phyloP scores from a whole-genome alignment of 2,329 filamentous ascomycete genomes.

The Sphaerulina musiva region DNA sequence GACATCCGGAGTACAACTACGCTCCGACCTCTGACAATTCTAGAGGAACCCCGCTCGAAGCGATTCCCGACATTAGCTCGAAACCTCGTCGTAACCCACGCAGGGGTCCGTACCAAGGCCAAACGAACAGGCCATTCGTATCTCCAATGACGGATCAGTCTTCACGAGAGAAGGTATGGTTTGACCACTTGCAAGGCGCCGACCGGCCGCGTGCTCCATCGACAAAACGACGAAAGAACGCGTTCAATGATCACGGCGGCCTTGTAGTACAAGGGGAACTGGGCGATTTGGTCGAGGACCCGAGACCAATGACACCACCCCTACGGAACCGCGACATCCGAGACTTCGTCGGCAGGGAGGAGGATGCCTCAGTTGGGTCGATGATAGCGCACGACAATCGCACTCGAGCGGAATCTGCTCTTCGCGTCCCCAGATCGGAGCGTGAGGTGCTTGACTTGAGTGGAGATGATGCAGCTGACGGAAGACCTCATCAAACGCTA shows the following conservation, averaged over 20 bases:
- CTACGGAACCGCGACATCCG: constrained; percentile 30
- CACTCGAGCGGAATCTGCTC: not conserved
- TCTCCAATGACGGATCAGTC: constrained; percentile 22
- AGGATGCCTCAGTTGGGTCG: constrained; percentile 2
- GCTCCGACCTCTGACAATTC: constrained; percentile 1
- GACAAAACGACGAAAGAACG: constrained; percentile 1
- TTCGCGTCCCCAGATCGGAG: not conserved
- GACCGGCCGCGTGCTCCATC: constrained; percentile 5
- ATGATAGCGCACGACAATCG: constrained; percentile 20
- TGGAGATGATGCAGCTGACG: not conserved
- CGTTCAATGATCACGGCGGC: not conserved
- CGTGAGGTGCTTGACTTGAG: not conserved
- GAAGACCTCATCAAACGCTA: constrained; percentile 2
- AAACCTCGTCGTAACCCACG: constrained; percentile 18
- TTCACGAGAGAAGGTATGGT: constrained; percentile 26
- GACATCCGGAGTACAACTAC: constrained; percentile 12
- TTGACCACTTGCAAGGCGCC: constrained; percentile 26
- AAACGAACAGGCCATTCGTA: constrained; percentile 30
- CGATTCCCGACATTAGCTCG: constrained; percentile 20
- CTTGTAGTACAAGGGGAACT: constrained; percentile 27
- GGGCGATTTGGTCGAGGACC: constrained; percentile 20
- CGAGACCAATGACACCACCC: constrained; percentile 23
- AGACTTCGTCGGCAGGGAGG: constrained; percentile 22
- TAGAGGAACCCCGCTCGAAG: constrained; percentile 23
- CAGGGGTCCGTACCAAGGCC: constrained; percentile 16